Percentiles rank a stretch among this genome's conserved stretches.
phyloP scores from a whole-genome alignment of 306 rosid genomes.

The Medicago ruthenica region DNA sequence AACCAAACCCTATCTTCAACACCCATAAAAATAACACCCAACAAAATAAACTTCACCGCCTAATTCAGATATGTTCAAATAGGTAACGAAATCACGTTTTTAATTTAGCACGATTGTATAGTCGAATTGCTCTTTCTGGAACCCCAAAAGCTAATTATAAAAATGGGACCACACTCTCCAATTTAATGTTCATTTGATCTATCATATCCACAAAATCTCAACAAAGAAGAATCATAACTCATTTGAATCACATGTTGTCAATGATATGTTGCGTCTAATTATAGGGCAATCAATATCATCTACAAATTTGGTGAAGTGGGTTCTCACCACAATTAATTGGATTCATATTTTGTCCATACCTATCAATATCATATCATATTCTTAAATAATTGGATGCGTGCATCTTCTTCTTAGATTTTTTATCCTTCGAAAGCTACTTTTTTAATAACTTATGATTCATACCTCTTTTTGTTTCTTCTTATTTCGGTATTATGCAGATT shows the following conservation, averaged over 20 bases:
- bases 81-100: slow-evolving; percentile 21
- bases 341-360: slow-evolving; percentile 20
- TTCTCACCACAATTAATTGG: slow-evolving; percentile 19
- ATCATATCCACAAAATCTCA: neutral
- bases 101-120: neutral
- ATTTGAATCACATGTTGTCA: neutral
- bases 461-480: too few relatives aligned
- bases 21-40: too few relatives aligned
- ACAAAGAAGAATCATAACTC: neutral
- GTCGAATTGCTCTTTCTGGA: neutral
- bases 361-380: too few relatives aligned
- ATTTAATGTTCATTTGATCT: neutral
- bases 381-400: neutral
- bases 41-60: too few relatives aligned
- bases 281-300: slow-evolving; percentile 13
- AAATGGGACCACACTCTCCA: slow-evolving; percentile 17
- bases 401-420: neutral
- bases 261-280: slow-evolving; percentile 14
- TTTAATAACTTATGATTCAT: too few relatives aligned
- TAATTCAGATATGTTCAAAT: too few relatives aligned
- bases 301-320: slow-evolving; percentile 11
- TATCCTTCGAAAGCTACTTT: neutral
- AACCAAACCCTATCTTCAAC: too few relatives aligned
- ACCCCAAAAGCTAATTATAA: neutral
- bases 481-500: too few relatives aligned